Conservation (phyloP, 495 filamentous ascomycete genomes). For the Lasiosphaeriaceae sp. region DNA sequence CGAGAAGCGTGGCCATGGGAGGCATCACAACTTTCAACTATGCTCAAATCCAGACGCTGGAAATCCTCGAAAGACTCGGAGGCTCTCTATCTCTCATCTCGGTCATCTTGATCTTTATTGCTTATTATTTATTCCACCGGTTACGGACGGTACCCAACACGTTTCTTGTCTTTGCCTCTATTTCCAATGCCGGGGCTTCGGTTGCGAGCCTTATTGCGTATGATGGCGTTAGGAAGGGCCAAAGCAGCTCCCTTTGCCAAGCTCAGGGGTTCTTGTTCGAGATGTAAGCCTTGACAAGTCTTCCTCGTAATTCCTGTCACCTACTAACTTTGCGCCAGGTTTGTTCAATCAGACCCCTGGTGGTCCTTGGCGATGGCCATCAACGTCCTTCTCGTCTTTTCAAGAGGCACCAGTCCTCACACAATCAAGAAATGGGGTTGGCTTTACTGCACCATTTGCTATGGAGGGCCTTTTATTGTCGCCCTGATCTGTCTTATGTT, state of each 20-base stretch:
- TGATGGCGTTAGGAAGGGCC: constrained; percentile 43
- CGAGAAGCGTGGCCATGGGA: neutral
- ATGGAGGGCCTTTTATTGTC: constrained; percentile 67
- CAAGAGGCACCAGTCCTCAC: constrained; percentile 61
- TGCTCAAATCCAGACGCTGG: constrained; percentile 30
- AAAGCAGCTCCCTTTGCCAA: constrained; percentile 57
- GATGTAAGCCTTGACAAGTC: constrained; percentile 30
- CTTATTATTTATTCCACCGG: constrained; percentile 51
- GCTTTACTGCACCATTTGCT: constrained; percentile 67
- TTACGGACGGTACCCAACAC: constrained; percentile 73
- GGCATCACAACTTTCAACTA: neutral
- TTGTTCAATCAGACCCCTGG: constrained; percentile 53
- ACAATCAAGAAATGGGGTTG: constrained; percentile 63
- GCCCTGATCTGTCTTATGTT: constrained; percentile 62
- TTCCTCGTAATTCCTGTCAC: constrained; percentile 4
- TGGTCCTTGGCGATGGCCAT: constrained; percentile 74
- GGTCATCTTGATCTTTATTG: constrained; percentile 62
- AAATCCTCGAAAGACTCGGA: constrained; percentile 35
- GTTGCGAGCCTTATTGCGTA: constrained; percentile 63
- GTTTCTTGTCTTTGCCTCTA: constrained; percentile 71
- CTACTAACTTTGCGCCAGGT: constrained; percentile 26
- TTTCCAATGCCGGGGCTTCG: constrained; percentile 69
- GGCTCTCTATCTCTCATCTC: constrained; percentile 58
- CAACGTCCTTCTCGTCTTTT: constrained; percentile 82
- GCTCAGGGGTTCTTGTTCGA: constrained; percentile 72